A percentile compares a stretch with the other conserved stretches of the same genome.
Conservation (phyloP, 2,329 filamentous ascomycete genomes). For the Seiridium unicorne region DNA sequence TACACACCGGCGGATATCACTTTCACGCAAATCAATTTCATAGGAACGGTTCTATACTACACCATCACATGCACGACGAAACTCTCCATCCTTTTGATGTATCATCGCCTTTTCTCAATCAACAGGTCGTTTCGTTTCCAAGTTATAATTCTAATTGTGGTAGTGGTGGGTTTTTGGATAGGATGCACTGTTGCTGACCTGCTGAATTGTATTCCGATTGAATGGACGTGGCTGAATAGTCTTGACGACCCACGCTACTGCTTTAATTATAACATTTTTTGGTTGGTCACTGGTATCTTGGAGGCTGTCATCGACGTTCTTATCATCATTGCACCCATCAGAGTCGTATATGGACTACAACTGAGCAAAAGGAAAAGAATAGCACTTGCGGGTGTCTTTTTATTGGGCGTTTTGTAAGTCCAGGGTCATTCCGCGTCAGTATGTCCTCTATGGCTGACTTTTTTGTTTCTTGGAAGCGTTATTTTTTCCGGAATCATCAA, state of each 20-base stretch:
- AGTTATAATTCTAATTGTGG: conserved; percentile 10
- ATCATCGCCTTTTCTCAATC: conserved; percentile 27
- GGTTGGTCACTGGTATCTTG: conserved; percentile 13
- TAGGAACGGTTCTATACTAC: conserved; percentile 27
- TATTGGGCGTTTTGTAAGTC: conserved; percentile 16
- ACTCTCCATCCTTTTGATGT: conserved; percentile 29
- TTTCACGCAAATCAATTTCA: conserved; percentile 17
- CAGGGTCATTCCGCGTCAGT: not conserved
- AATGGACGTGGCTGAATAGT: conserved; percentile 15
- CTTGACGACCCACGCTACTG: conserved; percentile 18
- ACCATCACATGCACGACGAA: conserved; percentile 25
- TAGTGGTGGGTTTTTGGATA: conserved; percentile 21
- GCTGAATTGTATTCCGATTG: conserved; percentile 20
- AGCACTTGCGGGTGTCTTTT: conserved; percentile 13
- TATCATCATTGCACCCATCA: conserved; percentile 16
- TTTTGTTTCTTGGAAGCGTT: not conserved
- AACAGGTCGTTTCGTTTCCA: conserved; percentile 20
- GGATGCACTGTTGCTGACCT: conserved; percentile 18
- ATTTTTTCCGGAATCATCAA: not conserved
- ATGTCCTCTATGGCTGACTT: conserved; percentile 2
- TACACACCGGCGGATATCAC: conserved; percentile 7
- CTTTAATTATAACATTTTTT: conserved; percentile 18
- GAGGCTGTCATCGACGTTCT: conserved; percentile 17
- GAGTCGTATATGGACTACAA: conserved; percentile 13
- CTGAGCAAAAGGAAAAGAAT: conserved; percentile 12